Evolutionary conservation across 2,329 filamentous ascomycete species (phyloP).

Genomic region (Alternaria sp.): DNA sequence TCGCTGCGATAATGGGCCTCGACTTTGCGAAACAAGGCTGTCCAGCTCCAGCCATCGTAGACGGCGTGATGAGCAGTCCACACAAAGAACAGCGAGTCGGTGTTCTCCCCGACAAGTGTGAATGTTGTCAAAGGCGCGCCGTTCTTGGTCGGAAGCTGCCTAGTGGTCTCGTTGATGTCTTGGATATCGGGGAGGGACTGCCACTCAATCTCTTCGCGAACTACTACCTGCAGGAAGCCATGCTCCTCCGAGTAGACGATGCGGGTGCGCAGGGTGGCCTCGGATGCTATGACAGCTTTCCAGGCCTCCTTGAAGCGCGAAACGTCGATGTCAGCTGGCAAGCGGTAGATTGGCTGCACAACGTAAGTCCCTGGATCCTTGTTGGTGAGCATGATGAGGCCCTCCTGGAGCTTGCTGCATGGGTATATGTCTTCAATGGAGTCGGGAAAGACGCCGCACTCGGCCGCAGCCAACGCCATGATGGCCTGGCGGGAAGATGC

Average conservation of each 20-base stretch:
- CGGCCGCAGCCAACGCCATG: constrained; percentile 38
- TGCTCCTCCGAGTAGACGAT: constrained; percentile 43
- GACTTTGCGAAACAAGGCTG: constrained; percentile 38
- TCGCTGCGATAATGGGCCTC: constrained; percentile 34
- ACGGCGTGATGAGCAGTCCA: constrained; percentile 51
- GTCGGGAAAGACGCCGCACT: constrained; percentile 39
- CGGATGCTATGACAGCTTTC: constrained; percentile 54
- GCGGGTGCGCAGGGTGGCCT: constrained; percentile 60
- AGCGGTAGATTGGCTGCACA: constrained; percentile 53
- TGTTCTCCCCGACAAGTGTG: constrained; percentile 21
- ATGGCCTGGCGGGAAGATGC: constrained; percentile 27
- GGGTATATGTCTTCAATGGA: constrained; percentile 45
- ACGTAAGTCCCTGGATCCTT: constrained; percentile 47
- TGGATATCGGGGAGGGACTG: constrained; percentile 26
- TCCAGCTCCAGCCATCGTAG: constrained; percentile 50
- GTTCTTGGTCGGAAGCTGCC: constrained; percentile 40
- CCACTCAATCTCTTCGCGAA: constrained; percentile 37
- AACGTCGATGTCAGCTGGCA: constrained; percentile 41
- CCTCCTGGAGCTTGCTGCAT: constrained; percentile 45
- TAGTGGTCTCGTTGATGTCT: constrained; percentile 39
- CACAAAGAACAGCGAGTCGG: constrained; percentile 37
- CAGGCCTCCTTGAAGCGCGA: constrained; percentile 56
- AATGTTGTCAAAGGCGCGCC: constrained; percentile 37
- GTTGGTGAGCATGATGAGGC: constrained; percentile 43
- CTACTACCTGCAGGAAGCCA: constrained; percentile 47